phyloP scores from a whole-genome alignment of 75 land plant genomes.

The Ceratopteris richardii region DNA sequence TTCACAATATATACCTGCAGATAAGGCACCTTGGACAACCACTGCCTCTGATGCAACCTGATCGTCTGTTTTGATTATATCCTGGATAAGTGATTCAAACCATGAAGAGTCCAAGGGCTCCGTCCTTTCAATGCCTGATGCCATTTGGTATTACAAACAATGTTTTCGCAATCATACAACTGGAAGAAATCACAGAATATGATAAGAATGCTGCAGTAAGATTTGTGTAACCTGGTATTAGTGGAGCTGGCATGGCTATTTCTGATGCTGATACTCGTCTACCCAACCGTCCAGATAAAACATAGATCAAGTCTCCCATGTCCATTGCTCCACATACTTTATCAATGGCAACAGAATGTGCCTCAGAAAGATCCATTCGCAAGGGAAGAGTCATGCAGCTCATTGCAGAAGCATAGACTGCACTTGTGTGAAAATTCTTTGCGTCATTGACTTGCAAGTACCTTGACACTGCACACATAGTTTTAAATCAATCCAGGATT shows the following conservation, averaged over 20 bases:
- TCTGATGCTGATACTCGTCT: constrained; percentile 63
- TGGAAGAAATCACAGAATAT: no score
- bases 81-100: constrained; percentile 64
- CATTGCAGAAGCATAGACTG: constrained; percentile 81
- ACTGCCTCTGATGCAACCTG: constrained; percentile 46
- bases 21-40: constrained; percentile 53
- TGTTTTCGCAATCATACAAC: no score
- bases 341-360: constrained; percentile 25
- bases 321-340: constrained; percentile 48
- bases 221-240: constrained; percentile 58
- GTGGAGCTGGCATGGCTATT: constrained; percentile 65
- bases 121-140: constrained; percentile 18
- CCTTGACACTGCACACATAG: constrained; percentile 47
- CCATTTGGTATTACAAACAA: no score
- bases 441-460: constrained; percentile 44
- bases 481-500: no score
- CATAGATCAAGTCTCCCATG: constrained; percentile 37
- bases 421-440: constrained; percentile 78
- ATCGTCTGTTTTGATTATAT: constrained; percentile 31
- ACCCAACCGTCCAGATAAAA: constrained; percentile 44
- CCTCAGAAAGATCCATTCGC: constrained; percentile 28
- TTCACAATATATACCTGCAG: constrained; percentile 32
- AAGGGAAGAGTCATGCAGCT: constrained; percentile 66
- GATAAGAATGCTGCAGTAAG: no score
- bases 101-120: constrained; percentile 24